These are phyloP conservation scores for Macrophomina tecta DNA, from an alignment of 2,329 filamentous ascomycete species.

Conservation along the genomic window DNA sequence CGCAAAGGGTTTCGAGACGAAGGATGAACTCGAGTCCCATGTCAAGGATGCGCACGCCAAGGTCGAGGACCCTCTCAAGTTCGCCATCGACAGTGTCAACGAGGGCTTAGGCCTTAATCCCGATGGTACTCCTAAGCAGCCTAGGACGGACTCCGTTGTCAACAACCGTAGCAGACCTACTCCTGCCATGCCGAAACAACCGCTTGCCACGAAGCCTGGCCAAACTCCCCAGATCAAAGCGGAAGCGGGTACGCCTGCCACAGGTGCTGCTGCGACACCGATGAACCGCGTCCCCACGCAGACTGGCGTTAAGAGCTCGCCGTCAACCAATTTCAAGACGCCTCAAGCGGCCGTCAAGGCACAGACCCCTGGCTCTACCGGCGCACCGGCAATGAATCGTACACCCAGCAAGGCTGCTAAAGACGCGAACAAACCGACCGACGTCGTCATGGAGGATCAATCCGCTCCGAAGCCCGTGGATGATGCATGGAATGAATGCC, in stretches of 20 bases:
- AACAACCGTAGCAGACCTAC: constrained; percentile 34
- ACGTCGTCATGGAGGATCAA: constrained; percentile 4
- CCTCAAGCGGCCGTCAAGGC: constrained; percentile 43
- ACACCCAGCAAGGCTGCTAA: constrained; percentile 27
- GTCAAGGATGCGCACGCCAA: constrained; percentile 58
- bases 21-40: constrained; percentile 62
- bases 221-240: constrained; percentile 41
- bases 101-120: constrained; percentile 56
- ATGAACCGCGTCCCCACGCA: constrained; percentile 47
- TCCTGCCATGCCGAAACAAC: constrained; percentile 34
- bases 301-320: constrained; percentile 45
- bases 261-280: constrained; percentile 41
- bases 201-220: constrained; percentile 41
- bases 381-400: constrained; percentile 18
- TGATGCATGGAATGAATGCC: constrained; percentile 25
- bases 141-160: constrained; percentile 37
- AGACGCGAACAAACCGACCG: constrained; percentile 1
- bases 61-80: constrained; percentile 63
- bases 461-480: not conserved
- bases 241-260: constrained; percentile 44
- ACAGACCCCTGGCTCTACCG: constrained; percentile 40
- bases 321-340: constrained; percentile 46
- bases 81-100: constrained; percentile 59
- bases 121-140: constrained; percentile 51
- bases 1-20: constrained; percentile 60